Evolutionary conservation across 2,329 filamentous ascomycete species (phyloP).

Genomic region (Penicillium sp.): DNA sequence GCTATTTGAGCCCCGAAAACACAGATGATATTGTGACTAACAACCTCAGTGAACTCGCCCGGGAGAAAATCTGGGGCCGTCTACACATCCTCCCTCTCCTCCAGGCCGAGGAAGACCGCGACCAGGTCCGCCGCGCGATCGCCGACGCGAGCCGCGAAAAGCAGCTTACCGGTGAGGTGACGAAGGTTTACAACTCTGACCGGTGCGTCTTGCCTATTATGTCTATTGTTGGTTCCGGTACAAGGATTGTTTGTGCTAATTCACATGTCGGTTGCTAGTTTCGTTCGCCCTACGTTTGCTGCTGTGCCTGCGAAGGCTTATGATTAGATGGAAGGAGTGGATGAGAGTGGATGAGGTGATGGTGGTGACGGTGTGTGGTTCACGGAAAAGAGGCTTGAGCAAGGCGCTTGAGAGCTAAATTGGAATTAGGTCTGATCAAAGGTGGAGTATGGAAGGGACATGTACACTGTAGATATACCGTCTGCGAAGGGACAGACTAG

Average conservation of each 20-base stretch:
- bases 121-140: slow-evolving; percentile 83
- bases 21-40: not conserved
- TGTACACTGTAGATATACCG: slow-evolving; percentile 43
- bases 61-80: slow-evolving; percentile 98
- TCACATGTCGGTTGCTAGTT: slow-evolving; percentile 56
- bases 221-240: not conserved
- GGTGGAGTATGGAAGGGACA: slow-evolving; percentile 9
- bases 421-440: not conserved
- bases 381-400: not conserved
- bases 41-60: slow-evolving; percentile 77
- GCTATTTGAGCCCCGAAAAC: not conserved
- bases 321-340: slow-evolving; percentile 53
- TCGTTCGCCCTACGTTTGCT: slow-evolving; percentile 79
- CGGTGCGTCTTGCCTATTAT: slow-evolving; percentile 61
- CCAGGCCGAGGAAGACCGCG: slow-evolving; percentile 95
- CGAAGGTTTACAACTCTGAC: slow-evolving; percentile 85
- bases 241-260: not conserved
- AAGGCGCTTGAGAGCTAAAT: not conserved
- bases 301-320: slow-evolving; percentile 68
- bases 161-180: slow-evolving; percentile 82
- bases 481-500: slow-evolving; percentile 31
- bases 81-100: slow-evolving; percentile 93
- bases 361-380: not conserved
- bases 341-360: not conserved
- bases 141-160: slow-evolving; percentile 91